Evolutionary conservation across 495 filamentous ascomycete genomes (phyloP), one percentile per base, ranked within the genome.

Genomic region (Friedmanniomyces endolithicus): DNA sequence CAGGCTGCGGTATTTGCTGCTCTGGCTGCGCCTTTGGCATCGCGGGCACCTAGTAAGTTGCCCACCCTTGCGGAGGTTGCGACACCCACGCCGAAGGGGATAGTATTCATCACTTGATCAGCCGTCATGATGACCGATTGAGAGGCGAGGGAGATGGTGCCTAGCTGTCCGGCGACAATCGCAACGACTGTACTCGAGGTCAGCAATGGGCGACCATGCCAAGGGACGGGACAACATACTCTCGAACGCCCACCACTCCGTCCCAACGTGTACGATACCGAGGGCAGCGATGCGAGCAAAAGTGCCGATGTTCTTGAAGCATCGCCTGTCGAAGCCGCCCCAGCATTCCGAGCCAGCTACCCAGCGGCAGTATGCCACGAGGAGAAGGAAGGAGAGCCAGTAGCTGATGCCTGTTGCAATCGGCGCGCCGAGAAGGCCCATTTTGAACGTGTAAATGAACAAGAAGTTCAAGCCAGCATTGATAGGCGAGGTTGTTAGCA

Each of bases 111-210:
- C 43, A 95, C 81, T 64, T 94, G 87, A 66, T 95, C 90, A 0
- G 87, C 84, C 0, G 90, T 95, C 88, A 95, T 94, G 67, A 95
- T 90, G 35, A 96, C 88, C 56, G 81, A 86, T 65, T 96, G 90
- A 0, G 89, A 83, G 11, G 90, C 90, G 0, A 95, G 75, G 0
- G 89, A 75, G 37, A 92, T 82, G 0, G 85, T 92, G 9, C 89
- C 89, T 0, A 96, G 75, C 9, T 81, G 75, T 11, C 90, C 90
- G 3, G 90, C 90, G 1, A 83, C 88, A 0, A 96, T 74, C 0
- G 89, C 88, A n/a, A 95, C 88, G 53, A 96, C 94, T 69, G 94
- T 89, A 60, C 94, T 94, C 27, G 0, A n/a, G 6, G 27, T 47
- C 25, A 35, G 41, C 17, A 17, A 19, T 2, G 23, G 22, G 1